These are phyloP conservation scores for Diaporthe sp. DNA, from an alignment of 2,329 filamentous ascomycete genomes.

Conservation along the genomic window DNA sequence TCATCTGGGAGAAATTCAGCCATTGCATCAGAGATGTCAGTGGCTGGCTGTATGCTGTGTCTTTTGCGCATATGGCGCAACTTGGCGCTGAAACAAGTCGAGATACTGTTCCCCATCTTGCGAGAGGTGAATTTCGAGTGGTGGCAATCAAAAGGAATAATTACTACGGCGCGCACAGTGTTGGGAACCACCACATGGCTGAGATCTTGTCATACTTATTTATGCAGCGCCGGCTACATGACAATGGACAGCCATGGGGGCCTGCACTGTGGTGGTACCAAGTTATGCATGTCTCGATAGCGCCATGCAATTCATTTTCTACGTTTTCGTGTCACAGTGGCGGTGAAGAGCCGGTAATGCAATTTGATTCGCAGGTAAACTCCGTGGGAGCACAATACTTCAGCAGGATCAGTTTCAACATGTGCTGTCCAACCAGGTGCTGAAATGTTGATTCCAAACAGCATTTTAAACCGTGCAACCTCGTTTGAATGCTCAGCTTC, in stretches of 20 bases:
- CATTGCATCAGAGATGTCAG: conserved; percentile 16
- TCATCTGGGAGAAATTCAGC: conserved; percentile 3
- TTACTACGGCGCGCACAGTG: background rate
- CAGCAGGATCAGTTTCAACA: conserved; percentile 5
- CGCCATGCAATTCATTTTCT: conserved; percentile 26
- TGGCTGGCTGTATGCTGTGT: conserved; percentile 19
- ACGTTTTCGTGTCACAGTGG: conserved; percentile 30
- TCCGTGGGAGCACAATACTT: conserved; percentile 13
- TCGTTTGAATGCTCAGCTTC: background rate
- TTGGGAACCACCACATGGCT: background rate
- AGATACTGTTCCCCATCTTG: conserved; percentile 15
- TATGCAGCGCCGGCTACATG: background rate
- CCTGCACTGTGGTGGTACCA: conserved; percentile 11
- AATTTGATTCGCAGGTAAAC: conserved; percentile 21
- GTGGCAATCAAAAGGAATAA: background rate
- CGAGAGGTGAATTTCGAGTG: too few species aligned
- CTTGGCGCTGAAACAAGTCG: conserved; percentile 9
- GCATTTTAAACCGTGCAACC: background rate
- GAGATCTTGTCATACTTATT: conserved; percentile 23
- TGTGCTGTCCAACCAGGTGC: background rate
- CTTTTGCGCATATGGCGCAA: background rate
- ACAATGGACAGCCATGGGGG: background rate
- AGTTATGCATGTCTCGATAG: conserved; percentile 15
- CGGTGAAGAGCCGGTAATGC: conserved; percentile 10
- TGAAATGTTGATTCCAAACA: background rate